Evolutionary conservation across 345 rosid genomes (phyloP).

Genomic region (Populus simonii): DNA sequence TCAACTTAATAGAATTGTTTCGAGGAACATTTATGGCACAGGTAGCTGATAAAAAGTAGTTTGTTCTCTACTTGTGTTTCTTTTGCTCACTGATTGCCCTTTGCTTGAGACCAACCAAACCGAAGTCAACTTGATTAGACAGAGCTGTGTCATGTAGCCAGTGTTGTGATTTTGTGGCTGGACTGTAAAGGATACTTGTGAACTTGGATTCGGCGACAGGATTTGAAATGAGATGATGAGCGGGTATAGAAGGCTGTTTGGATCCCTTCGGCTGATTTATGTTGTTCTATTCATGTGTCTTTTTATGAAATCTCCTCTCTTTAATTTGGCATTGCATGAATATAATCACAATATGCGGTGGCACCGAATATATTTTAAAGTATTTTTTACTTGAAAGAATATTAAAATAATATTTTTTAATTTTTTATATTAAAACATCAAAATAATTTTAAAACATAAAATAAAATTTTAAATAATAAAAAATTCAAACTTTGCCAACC

Average conservation of each 20-base stretch:
- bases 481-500: too few relatives aligned
- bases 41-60: slow-evolving; percentile 8
- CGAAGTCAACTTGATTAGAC: slow-evolving; percentile 21
- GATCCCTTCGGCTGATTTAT: slow-evolving; percentile 3
- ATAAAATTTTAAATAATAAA: too few relatives aligned
- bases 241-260: not conserved
- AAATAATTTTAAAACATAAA: too few relatives aligned
- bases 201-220: not conserved
- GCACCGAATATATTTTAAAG: too few relatives aligned
- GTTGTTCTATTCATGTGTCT: slow-evolving; percentile 20
- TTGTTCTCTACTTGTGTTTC: slow-evolving; percentile 19
- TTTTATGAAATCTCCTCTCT: slow-evolving; percentile 2
- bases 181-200: not conserved
- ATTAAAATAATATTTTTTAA: too few relatives aligned
- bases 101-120: slow-evolving; percentile 3
- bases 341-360: not conserved
- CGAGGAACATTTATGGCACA: slow-evolving; percentile 21
- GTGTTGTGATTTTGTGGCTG: slow-evolving; percentile 14
- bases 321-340: slow-evolving; percentile 10
- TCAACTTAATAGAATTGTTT: slow-evolving; percentile 18
- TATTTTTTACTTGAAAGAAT: accelerated
- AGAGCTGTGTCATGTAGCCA: slow-evolving; percentile 3
- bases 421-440: too few relatives aligned
- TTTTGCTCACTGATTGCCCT: slow-evolving; percentile 1
- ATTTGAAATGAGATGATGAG: slow-evolving; percentile 3